A percentile compares a stretch with the other conserved stretches of the same genome.
These are phyloP conservation scores for Speleostelium caveatum DNA, from an alignment of 78 protist genomes.

Conservation along the genomic window DNA sequence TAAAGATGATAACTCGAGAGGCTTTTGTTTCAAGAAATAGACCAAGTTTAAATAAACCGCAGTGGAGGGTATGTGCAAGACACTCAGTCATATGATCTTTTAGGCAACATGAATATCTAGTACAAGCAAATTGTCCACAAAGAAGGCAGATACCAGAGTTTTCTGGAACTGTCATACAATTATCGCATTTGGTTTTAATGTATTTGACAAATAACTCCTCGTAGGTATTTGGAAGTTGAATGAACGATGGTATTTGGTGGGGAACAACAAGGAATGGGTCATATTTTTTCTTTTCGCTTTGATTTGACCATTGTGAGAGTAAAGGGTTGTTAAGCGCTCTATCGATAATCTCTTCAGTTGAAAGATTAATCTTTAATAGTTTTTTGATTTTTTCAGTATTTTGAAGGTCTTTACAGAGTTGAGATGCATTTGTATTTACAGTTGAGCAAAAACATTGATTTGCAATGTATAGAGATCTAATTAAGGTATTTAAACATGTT, in stretches of 20 bases:
- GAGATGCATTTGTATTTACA: background rate
- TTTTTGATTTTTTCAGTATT: no score
- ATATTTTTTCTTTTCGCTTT: constrained; percentile 16
- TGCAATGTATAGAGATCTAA: constrained; percentile 1
- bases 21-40: constrained; percentile 43
- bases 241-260: constrained; percentile 23
- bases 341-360: background rate
- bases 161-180: constrained; percentile 28
- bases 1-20: constrained; percentile 3
- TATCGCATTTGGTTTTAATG: background rate
- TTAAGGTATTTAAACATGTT: background rate
- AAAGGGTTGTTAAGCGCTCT: constrained; percentile 5
- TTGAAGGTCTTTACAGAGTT: no score
- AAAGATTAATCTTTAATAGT: background rate
- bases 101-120: constrained; percentile 11
- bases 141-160: constrained; percentile 43
- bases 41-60: constrained; percentile 56
- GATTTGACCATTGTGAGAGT: constrained; percentile 9
- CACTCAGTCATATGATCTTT: constrained; percentile 3
- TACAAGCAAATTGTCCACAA: constrained; percentile 46
- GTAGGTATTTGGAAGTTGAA: constrained; percentile 45
- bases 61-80: constrained; percentile 12
- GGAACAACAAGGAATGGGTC: constrained; percentile 37
- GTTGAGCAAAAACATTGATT: constrained; percentile 4
- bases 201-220: constrained; percentile 40